phyloP scores from a whole-genome alignment of 768 basidiomycete species.

The Russula olivacea region DNA sequence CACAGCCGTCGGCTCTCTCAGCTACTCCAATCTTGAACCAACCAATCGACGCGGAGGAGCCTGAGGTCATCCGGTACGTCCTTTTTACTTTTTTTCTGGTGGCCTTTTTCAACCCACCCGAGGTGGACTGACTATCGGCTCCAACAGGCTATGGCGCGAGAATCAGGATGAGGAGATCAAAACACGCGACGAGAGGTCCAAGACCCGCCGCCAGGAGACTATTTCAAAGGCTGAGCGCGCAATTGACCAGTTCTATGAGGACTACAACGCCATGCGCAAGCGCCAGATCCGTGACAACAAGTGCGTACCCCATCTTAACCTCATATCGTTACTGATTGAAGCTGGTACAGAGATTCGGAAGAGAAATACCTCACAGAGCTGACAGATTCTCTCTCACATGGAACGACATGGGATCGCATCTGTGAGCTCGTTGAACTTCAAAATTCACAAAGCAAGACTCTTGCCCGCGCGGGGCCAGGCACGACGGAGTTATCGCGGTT shows the following conservation, averaged over 20 bases:
- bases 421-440: conserved; percentile 79
- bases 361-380: conserved; percentile 69
- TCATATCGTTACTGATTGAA: background rate
- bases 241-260: conserved; percentile 88
- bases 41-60: conserved; percentile 68
- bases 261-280: conserved; percentile 85
- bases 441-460: conserved; percentile 96
- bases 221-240: conserved; percentile 77
- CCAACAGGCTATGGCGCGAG: conserved; percentile 77
- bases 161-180: conserved; percentile 80
- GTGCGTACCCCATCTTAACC: conserved; percentile 44
- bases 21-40: conserved; percentile 72
- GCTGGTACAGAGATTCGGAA: conserved; percentile 68
- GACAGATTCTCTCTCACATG: conserved; percentile 70
- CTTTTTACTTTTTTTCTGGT: background rate
- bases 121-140: background rate
- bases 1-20: conserved; percentile 63
- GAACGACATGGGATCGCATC: conserved; percentile 96
- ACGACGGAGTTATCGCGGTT: conserved; percentile 86
- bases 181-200: conserved; percentile 74
- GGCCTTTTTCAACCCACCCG: background rate
- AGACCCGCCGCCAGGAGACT: conserved; percentile 71
- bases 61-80: conserved; percentile 75
- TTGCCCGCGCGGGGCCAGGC: conserved; percentile 77
- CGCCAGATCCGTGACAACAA: conserved; percentile 92